phyloP scores from a whole-genome alignment of 352 stramenopile species.

The Phytopythium oedochilum region DNA sequence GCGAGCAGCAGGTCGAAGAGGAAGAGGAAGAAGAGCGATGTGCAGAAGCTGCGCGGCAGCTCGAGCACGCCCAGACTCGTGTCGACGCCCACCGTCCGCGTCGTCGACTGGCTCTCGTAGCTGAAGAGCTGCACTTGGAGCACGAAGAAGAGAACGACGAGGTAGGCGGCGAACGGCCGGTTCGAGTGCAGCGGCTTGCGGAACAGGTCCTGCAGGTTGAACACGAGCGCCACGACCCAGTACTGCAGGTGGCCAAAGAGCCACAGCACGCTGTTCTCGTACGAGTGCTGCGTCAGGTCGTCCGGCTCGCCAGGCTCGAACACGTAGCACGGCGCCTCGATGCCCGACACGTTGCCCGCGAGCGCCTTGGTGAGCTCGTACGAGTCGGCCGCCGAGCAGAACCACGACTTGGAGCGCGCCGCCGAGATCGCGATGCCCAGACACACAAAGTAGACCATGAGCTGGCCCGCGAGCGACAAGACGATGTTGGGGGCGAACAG shows the following conservation, averaged over 20 bases:
- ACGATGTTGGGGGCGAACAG: conserved; percentile 62
- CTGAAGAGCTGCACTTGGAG: conserved; percentile 61
- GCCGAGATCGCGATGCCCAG: conserved; percentile 54
- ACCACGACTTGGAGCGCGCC: conserved; percentile 50
- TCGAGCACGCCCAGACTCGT: conserved; percentile 51
- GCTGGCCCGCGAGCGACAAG: conserved; percentile 49
- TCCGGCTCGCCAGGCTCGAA: conserved; percentile 41
- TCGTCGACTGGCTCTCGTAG: conserved; percentile 50
- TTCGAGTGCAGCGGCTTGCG: conserved; percentile 58
- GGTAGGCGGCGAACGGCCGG: conserved; percentile 41
- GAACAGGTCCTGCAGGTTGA: conserved; percentile 64
- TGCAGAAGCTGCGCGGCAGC: conserved; percentile 46
- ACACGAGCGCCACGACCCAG: conserved; percentile 57
- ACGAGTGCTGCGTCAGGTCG: conserved; percentile 63
- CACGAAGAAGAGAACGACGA: conserved; percentile 45
- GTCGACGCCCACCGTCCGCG: conserved; percentile 43
- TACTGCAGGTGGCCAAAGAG: conserved; percentile 78
- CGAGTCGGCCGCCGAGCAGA: conserved; percentile 44
- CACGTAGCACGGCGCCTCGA: conserved; percentile 58
- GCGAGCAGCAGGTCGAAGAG: conserved; percentile 54
- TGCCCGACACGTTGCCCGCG: conserved; percentile 23
- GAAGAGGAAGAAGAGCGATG: conserved; percentile 65
- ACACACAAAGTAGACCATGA: conserved; percentile 47
- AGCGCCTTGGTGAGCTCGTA: conserved; percentile 33
- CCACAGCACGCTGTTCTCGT: conserved; percentile 77